Percentiles rank a stretch among this genome's conserved stretches.
These are phyloP conservation scores for Leishmania lainsoni DNA, from an alignment of 208 protist genomes.

Conservation along the genomic window DNA sequence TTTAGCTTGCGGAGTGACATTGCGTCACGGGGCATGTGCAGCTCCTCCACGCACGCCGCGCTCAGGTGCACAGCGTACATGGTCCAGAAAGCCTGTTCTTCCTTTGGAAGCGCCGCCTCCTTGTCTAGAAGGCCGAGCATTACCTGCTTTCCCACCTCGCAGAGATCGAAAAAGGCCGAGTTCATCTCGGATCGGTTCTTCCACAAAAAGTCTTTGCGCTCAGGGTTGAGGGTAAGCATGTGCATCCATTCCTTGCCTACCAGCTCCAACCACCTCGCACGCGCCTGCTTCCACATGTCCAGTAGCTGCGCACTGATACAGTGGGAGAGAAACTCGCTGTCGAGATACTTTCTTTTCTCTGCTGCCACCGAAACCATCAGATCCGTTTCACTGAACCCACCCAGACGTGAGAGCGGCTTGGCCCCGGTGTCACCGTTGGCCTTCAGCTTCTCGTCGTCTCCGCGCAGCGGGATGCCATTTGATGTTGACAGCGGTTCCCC, in stretches of 20 bases:
- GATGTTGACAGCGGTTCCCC: slow-evolving; percentile 52
- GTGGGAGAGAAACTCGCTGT: slow-evolving; percentile 40
- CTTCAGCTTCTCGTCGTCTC: slow-evolving; percentile 39
- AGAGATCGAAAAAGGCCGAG: slow-evolving; percentile 86
- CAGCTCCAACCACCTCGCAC: slow-evolving; percentile 58
- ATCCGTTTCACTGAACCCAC: slow-evolving; percentile 63
- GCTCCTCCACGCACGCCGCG: slow-evolving; percentile 45
- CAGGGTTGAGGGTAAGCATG: slow-evolving; percentile 39
- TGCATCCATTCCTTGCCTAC: slow-evolving; percentile 67
- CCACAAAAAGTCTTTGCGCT: slow-evolving; percentile 75
- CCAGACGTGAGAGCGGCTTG: slow-evolving; percentile 25
- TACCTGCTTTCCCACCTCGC: slow-evolving; percentile 84
- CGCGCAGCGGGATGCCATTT: slow-evolving; percentile 58
- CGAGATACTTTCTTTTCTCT: slow-evolving; percentile 52
- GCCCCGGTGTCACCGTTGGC: slow-evolving; percentile 23
- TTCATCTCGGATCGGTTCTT: slow-evolving; percentile 88
- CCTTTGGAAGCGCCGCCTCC: slow-evolving; percentile 43
- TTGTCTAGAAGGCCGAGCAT: slow-evolving; percentile 65
- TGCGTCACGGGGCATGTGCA: slow-evolving; percentile 64
- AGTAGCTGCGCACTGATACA: slow-evolving; percentile 50
- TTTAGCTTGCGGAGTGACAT: slow-evolving; percentile 88
- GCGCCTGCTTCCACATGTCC: slow-evolving; percentile 64
- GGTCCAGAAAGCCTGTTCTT: slow-evolving; percentile 80
- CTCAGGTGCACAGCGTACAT: slow-evolving; percentile 71
- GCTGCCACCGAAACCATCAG: slow-evolving; percentile 32